Evolutionary conservation across 805 yeast species (phyloP), one percentile per base, ranked within the genome.

Genomic region (Metschnikowia cerradonensis): DNA sequence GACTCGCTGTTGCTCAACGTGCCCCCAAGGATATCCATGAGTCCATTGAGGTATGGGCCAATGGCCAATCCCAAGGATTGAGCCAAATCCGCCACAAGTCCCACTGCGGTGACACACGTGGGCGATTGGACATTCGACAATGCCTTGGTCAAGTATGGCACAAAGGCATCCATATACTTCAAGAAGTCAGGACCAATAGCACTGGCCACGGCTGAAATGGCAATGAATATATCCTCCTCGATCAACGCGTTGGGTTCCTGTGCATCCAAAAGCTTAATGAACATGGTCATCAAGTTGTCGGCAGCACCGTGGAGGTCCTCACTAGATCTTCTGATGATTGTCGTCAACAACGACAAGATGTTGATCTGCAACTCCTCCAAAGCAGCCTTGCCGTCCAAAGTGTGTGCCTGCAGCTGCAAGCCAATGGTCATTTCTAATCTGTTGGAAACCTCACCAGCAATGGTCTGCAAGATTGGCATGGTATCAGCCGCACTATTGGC

Each of bases 221-320:
- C 95, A 64, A 90, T 88, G 67, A 90, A 88, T 7, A 94, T 83
- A 67, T 94, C 99, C 70, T 94, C 99, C 67, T 94, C 99, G 49
- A 92, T 84, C 46, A 90, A 71, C 8, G 96, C 82, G 67, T 84
- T 84, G 45, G 85, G 82, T 63, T 82, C 79, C 60, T 77, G 80
- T 13, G 71, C 60, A 23, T 64, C 70, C 64, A 94, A 75, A 62
- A 94, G 73, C 62, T 81, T 84, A 63, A 91, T 72, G 62, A 92
- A 85, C 66, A 90, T 74, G 45, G 82, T 81, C 97, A 92, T 91
- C 65, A 94, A 77, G 64, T 77, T 80, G 67, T 92, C 97, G 11
- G 96, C 78, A 11, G 87, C 96, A 26, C 79, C 66, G 8, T 65
- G 62, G 6, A 88, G 89, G 45, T 82, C 83, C 34, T 67, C 63